Base-by-base conservation (phyloP, 345 rosid genomes). In the Leavenworthia alabamica region DNA sequence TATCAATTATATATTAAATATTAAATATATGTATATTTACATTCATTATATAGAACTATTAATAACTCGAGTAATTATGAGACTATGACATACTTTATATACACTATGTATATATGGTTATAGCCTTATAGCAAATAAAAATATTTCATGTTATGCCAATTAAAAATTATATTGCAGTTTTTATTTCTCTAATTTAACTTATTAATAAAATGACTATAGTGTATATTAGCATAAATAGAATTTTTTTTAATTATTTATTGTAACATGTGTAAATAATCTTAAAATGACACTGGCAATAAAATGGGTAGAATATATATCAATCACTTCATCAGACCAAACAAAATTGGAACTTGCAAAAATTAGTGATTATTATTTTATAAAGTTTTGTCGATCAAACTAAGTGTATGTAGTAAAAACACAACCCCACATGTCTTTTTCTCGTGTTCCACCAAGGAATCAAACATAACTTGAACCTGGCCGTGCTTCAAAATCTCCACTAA, bases 401-500 rank as follows among this genome's bases (percentile, higher is more conserved):
- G 60, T 42, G 46, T n/a, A 46, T 46, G 36, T 45, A 22, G n/a
- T n/a, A n/a, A n/a, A 47, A 70, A 70, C 69, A 70, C 31, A 62
- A 70, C 55, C 69, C 64, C 53, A 63, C 64, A 48, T 70, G 75
- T 70, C 58, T 31, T 55, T n/a, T 55, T 48, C 64, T 70, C 63
- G 70, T 70, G 75, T 56, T 70, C 37, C 64, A 70, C 46, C 58
- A 70, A 47, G 57, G 52, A 62, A 70, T 46, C 57, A 70, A 56
- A 43, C 64, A 56, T 70, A 56, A 48, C 64, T 56, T 70, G 75
- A 70, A 70, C 70, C 64, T 70, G 70, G 75, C 39, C 75, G 40
- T 29, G 60, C 60, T 62, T 70, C 63, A 37, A 4, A 61, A 35
- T 45, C 15, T 47, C 57, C 51, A 62, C 35, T 46, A 14, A 47